phyloP scores from a whole-genome alignment of 371 early-diverging fungal species.

The Apophysomyces ossiformis region DNA sequence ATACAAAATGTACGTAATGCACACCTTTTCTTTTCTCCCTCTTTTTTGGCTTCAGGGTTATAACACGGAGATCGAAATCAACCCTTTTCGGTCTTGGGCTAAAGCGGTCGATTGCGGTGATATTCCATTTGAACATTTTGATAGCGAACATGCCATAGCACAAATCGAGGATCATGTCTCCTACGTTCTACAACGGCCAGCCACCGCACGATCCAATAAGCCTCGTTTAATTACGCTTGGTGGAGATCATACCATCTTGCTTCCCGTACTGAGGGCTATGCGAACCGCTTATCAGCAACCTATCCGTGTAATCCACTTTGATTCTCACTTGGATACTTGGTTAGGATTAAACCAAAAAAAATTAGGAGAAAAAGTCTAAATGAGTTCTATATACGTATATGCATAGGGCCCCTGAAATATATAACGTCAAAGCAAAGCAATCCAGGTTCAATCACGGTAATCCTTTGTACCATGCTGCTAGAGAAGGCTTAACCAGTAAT shows the following conservation, averaged over 20 bases:
- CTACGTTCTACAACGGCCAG: conserved; percentile 42
- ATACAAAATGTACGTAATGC: no score
- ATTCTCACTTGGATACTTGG: conserved; percentile 44
- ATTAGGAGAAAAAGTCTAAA: not conserved
- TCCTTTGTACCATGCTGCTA: conserved; percentile 39
- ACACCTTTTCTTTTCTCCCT: no score
- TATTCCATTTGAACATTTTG: conserved; percentile 51
- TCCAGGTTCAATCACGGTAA: conserved; percentile 31
- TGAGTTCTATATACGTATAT: not conserved
- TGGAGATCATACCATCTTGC: conserved; percentile 31
- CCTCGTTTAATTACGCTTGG: conserved; percentile 29
- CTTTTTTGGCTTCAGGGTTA: conserved; percentile 19
- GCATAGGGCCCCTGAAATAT: conserved; percentile 38
- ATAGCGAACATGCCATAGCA: conserved; percentile 45
- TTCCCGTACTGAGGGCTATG: conserved; percentile 29
- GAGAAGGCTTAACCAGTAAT: conserved; percentile 42
- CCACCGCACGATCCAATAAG: conserved; percentile 10
- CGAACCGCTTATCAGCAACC: conserved; percentile 30
- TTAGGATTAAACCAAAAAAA: not conserved
- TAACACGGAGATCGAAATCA: conserved; percentile 25
- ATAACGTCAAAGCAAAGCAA: conserved; percentile 37
- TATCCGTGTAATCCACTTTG: conserved; percentile 39
- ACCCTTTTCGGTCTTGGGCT: conserved; percentile 31
- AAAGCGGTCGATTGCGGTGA: conserved; percentile 38
- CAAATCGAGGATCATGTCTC: conserved; percentile 45